Conservation (phyloP, 371 early-diverging fungal species). For the Scutellospora calospora region DNA sequence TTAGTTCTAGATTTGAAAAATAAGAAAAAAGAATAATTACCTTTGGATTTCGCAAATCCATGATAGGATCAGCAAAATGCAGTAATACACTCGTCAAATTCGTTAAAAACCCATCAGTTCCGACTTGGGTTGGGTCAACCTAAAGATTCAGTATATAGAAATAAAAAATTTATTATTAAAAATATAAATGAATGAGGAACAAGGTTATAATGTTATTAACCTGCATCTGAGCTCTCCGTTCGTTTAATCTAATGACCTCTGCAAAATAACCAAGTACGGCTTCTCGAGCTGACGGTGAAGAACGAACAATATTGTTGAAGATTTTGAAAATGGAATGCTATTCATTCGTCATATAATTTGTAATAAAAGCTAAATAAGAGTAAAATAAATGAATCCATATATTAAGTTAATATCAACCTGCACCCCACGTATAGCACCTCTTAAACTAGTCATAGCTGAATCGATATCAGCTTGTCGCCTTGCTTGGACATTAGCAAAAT, state of each 20-base stretch:
- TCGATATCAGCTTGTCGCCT: constrained; percentile 63
- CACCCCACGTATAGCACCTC: constrained; percentile 71
- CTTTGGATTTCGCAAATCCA: constrained; percentile 78
- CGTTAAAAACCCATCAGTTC: constrained; percentile 89
- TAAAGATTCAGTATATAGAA: neutral
- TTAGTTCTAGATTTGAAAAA: neutral
- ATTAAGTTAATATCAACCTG: constrained; percentile 56
- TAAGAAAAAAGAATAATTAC: constrained; percentile 50
- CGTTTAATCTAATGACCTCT: constrained; percentile 70
- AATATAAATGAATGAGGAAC: neutral
- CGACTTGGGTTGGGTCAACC: constrained; percentile 77
- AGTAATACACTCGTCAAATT: constrained; percentile 77
- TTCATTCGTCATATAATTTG: neutral
- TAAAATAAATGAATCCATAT: neutral
- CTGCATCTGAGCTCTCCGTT: constrained; percentile 85
- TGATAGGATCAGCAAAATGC: constrained; percentile 83
- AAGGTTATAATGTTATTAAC: constrained; percentile 31
- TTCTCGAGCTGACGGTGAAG: constrained; percentile 67
- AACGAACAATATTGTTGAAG: constrained; percentile 76
- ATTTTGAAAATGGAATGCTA: constrained; percentile 72
- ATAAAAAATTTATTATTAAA: neutral
- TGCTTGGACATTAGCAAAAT: constrained; percentile 67
- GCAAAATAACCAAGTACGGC: constrained; percentile 71
- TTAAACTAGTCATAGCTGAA: constrained; percentile 70
- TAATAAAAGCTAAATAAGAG: neutral